Percentiles rank a stretch among this genome's conserved stretches.
Conservation (phyloP, 176 grass and related monocot genomes). For the Aegilops sharonensis region DNA sequence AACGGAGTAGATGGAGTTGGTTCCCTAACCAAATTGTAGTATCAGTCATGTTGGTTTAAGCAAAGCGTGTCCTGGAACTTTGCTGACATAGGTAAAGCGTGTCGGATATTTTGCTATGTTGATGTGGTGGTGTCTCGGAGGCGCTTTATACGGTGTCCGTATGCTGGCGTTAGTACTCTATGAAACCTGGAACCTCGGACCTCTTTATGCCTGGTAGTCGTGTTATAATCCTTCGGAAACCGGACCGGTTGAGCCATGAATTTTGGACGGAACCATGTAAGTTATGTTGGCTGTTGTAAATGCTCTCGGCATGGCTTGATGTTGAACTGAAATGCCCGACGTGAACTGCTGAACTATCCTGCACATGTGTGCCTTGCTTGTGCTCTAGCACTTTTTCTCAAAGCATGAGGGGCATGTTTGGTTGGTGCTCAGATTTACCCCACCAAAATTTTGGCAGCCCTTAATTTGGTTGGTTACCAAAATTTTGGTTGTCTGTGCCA, state of each 20-base stretch:
- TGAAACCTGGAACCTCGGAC: conserved; percentile 18
- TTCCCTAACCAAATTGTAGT: conserved; percentile 32
- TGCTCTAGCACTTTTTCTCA: neutral
- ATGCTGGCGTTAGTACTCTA: neutral
- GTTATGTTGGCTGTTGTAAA: conserved; percentile 16
- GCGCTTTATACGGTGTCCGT: conserved; percentile 12
- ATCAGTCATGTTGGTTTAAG: neutral
- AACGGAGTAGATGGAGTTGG: conserved; percentile 19
- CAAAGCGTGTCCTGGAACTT: conserved; percentile 31
- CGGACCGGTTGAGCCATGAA: neutral
- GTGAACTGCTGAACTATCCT: neutral
- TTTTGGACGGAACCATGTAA: conserved; percentile 39
- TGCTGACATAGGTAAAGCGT: conserved; percentile 40
- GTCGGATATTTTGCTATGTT: conserved; percentile 9
- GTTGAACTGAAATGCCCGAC: neutral
- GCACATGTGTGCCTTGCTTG: neutral
- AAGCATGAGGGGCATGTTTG: neutral
- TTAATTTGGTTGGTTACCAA: neutral
- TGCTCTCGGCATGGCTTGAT: conserved; percentile 11
- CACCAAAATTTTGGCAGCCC: no score
- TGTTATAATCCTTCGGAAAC: conserved; percentile 6
- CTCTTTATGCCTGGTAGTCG: conserved; percentile 26
- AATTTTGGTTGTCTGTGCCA: neutral
- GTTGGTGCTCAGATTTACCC: neutral
- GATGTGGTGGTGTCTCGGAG: conserved; percentile 18